Evolutionary conservation across 2,329 filamentous ascomycete genomes (phyloP).

Genomic region (Diaporthe vaccinii): DNA sequence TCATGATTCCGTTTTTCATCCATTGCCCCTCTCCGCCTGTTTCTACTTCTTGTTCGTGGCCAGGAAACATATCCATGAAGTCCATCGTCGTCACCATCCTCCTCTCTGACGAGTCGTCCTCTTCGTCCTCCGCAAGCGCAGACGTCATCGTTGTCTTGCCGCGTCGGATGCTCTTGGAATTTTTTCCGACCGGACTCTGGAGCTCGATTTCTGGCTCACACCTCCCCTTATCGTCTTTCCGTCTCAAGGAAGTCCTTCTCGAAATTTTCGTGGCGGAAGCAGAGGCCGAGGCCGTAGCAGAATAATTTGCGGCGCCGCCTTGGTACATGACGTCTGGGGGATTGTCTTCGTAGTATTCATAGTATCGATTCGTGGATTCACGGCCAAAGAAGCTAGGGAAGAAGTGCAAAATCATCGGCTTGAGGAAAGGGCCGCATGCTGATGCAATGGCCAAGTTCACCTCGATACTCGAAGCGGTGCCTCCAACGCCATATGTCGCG

Average conservation of each 20-base stretch:
- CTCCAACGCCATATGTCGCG: slow-evolving; percentile 45
- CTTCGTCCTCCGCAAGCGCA: background rate
- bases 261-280: background rate
- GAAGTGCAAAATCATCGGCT: background rate
- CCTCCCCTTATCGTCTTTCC: background rate
- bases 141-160: background rate
- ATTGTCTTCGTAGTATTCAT: slow-evolving; percentile 13
- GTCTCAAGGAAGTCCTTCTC: background rate
- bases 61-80: background rate
- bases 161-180: background rate
- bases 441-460: slow-evolving; percentile 48
- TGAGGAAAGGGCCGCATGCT: slow-evolving; percentile 44
- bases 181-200: background rate
- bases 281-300: slow-evolving; percentile 1
- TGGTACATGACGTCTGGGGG: background rate
- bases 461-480: slow-evolving; percentile 46
- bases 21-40: background rate
- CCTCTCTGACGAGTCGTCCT: slow-evolving; percentile 31
- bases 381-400: slow-evolving; percentile 21
- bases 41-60: background rate
- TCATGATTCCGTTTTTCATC: slow-evolving; percentile 13
- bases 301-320: background rate
- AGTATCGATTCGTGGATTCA: background rate
- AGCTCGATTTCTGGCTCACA: slow-evolving; percentile 10
- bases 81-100: slow-evolving; percentile 22